A percentile compares a stretch with the other conserved stretches of the same genome.
Conservation (phyloP, 164 flowering plant genomes). For the Magnolia sinica region DNA sequence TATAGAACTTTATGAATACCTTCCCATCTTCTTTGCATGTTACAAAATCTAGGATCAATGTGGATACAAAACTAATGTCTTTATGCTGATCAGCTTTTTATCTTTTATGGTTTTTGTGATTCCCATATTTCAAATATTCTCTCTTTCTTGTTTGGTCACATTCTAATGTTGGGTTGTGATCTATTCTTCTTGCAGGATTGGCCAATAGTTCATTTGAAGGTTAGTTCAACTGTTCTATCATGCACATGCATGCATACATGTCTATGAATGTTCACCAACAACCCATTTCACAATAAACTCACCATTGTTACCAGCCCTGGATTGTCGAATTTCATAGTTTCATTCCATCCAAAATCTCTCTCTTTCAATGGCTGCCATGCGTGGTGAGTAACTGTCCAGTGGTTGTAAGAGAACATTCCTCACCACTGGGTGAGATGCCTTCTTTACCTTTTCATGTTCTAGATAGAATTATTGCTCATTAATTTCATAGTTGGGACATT, state of each 20-base stretch:
- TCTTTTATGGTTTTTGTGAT: not conserved
- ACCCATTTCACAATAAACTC: not conserved
- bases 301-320: not conserved
- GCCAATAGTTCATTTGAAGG: conserved; percentile 28
- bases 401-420: not conserved
- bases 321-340: not conserved
- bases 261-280: not conserved
- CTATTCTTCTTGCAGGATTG: conserved; percentile 23
- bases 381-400: not conserved
- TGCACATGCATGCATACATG: not conserved
- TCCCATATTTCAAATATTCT: no score
- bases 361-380: not conserved
- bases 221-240: conserved; percentile 18
- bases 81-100: not conserved
- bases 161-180: conserved; percentile 1
- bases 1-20: not conserved
- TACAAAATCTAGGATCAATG: no score
- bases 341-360: not conserved
- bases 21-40: not conserved
- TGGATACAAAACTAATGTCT: not conserved
- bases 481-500: not conserved
- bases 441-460: not conserved
- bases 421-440: not conserved
- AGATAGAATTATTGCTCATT: not conserved
- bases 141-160: not conserved